A percentile compares a stretch with the other conserved stretches of the same genome.
These are phyloP conservation scores for Barbatosphaeria neglecta DNA, from an alignment of 495 filamentous ascomycete species.

Conservation along the genomic window DNA sequence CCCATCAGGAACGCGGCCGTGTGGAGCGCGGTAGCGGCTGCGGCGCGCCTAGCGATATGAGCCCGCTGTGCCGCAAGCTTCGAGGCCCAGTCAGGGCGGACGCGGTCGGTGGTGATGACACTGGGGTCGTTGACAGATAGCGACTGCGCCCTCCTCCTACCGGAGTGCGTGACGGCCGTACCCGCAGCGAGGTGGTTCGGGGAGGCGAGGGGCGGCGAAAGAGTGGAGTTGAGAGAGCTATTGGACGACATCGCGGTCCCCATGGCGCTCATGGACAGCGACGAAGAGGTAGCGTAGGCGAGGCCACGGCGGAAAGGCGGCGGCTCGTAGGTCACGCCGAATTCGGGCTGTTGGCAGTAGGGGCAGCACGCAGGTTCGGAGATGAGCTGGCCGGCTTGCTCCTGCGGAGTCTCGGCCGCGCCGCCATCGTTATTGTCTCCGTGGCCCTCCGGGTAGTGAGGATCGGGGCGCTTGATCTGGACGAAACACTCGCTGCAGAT, in stretches of 20 bases:
- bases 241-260: slow-evolving; percentile 60
- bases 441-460: slow-evolving; percentile 85
- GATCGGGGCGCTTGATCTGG: slow-evolving; percentile 94
- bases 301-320: slow-evolving; percentile 82
- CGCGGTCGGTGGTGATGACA: slow-evolving; percentile 82
- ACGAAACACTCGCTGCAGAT: slow-evolving; percentile 99
- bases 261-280: slow-evolving; percentile 22
- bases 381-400: slow-evolving; percentile 57
- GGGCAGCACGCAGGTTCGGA: slow-evolving; percentile 91
- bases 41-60: slow-evolving; percentile 74
- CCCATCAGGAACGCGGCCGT: slow-evolving; percentile 91
- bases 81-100: slow-evolving; percentile 88
- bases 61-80: slow-evolving; percentile 78
- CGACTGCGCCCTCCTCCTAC: slow-evolving; percentile 60
- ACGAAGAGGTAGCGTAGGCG: slow-evolving; percentile 44
- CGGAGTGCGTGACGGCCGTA: slow-evolving; percentile 22
- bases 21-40: slow-evolving; percentile 87
- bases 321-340: slow-evolving; percentile 83
- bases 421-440: slow-evolving; percentile 39
- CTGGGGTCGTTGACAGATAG: slow-evolving; percentile 66
- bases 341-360: slow-evolving; percentile 89
- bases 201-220: slow-evolving; percentile 22
- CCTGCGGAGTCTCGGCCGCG: slow-evolving; percentile 29
- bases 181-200: slow-evolving; percentile 2
- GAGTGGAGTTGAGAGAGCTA: slow-evolving; percentile 38